Evolutionary conservation across 371 early-diverging fungal species (phyloP), one percentile per base, ranked within the genome.

Genomic region (Actinomortierella ambigua): DNA sequence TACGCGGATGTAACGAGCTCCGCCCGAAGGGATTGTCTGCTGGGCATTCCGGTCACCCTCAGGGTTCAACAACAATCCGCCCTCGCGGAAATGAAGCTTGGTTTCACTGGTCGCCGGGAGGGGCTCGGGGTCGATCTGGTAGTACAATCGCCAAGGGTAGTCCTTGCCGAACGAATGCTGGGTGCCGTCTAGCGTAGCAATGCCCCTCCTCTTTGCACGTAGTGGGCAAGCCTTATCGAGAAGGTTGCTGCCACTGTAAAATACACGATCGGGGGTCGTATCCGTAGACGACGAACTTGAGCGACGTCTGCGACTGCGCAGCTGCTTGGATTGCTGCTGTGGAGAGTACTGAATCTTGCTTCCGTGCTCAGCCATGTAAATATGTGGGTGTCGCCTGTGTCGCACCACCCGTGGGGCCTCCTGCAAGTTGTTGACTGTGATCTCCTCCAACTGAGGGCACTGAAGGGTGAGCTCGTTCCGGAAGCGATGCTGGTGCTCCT

Each of bases 81-180:
- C 34, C 34, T 34, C 11, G 34, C 11, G 34, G 11, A 34, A 34
- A 34, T 11, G 34, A 22, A 20, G 22, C 11, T 6, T 48, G 11
- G 11, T 3, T 8, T 6, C 20, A 48, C 48, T 20, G 8, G 24
- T 22, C 24, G 48, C 20, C 11, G 48, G 48, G 3, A 52, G 48
- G 11, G 54, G 62, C 18, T 55, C 56, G 2, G 23, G 28, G 29
- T 47, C 52, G 6, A 65, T 59, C 27, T 70, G 62, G 22, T 70
- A 70, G 3, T 65, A 49, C 24, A 70, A 27, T 8, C 65, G 53
- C 71, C 71, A 70, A 0, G 71, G 71, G 29, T 70, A 70, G n/a
- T 41, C 49, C 48, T 58, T 48, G 17, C 61, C 44, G 26, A 70
- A 70, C 1, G 58, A 70, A 17, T 65, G 59, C 13, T 55, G 61